Percentiles rank a stretch among this genome's conserved stretches.
Evolutionary conservation across 805 yeast species (phyloP).

Genomic region (Wickerhamomyces hampshirensis): DNA sequence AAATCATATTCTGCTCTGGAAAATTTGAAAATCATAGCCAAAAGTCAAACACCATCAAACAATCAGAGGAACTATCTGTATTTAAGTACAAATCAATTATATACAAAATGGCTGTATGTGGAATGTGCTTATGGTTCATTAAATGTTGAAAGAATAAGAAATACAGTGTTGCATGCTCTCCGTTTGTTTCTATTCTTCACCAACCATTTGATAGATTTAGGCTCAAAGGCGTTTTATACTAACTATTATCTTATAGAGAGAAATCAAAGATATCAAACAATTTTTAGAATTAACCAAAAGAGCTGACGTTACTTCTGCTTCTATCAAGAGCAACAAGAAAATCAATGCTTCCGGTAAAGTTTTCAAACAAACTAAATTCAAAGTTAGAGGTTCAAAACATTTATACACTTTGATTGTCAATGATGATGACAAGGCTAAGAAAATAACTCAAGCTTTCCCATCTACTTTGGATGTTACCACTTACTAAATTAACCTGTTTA

Average conservation of each 20-base stretch:
- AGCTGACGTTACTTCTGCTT: conserved; percentile 89
- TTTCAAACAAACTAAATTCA: conserved; percentile 95
- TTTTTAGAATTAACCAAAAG: conserved; percentile 96
- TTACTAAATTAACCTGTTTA: conserved; percentile 27
- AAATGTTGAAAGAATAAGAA: background rate
- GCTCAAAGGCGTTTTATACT: conserved; percentile 4
- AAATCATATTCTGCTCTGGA: conserved; percentile 3
- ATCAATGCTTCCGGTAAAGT: conserved; percentile 76
- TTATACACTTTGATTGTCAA: conserved; percentile 93
- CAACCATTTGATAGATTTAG: too few species aligned
- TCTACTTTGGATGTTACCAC: conserved; percentile 76
- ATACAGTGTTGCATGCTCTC: background rate
- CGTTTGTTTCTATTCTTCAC: too few species aligned
- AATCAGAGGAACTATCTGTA: background rate
- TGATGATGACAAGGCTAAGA: conserved; percentile 96
- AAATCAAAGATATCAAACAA: conserved; percentile 95
- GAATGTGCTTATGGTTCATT: too few species aligned
- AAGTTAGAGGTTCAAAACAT: conserved; percentile 94
- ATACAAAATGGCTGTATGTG: conserved; percentile 21
- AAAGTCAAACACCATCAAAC: background rate
- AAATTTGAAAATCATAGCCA: conserved; percentile 10
- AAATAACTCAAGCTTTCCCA: conserved; percentile 95
- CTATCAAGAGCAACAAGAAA: conserved; percentile 90
- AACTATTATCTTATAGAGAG: conserved; percentile 31
- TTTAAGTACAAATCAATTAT: conserved; percentile 1